Evolutionary conservation across 768 basidiomycete species (phyloP), one percentile per base, ranked within the genome.

Genomic region (Mycena latifolia): DNA sequence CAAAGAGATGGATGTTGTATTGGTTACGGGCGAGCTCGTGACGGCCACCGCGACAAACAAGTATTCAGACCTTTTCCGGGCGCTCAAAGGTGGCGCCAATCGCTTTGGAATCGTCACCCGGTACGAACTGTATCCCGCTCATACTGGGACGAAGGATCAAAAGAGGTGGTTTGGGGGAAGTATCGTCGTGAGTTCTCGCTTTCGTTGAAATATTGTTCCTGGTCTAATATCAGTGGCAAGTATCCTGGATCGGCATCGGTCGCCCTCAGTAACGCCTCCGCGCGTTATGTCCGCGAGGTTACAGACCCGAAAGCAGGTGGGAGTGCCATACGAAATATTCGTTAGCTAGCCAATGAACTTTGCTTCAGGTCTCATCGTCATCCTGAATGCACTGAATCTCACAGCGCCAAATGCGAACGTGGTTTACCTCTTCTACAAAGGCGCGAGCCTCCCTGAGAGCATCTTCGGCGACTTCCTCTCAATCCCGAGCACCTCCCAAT

Each of bases 91-190:
- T 5, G 81, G 82, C 17, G 82, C 76, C 4, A 83, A 80, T 71
- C 75, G 82, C 15, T 83, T 82, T 65, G 82, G 81, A 1, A 82
- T 84, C 47, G 82, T 83, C 24, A 82, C 83, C 17, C 71, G 81
- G 28, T 83, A 81, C 57, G 79, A 79, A 43, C 74, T 84, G 11
- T 66, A 76, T 29, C 78, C 80, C 17, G 73, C 78, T 15, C 80
- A 79, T 55, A 79, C 78, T 8, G 83, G 81, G 5, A 78, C 77
- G 17, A 74, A 70, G 37, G 74, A 73, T 2, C 77, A 82, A n/a
- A n/a, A n/a, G n/a, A n/a, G n/a, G n/a, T n/a, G n/a, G n/a, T n/a
- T n/a, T n/a, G n/a, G n/a, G n/a, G 83, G 82, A 0, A 50, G 75
- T 6, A 74, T 82, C 33, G 63, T 77, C 33, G n/a, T n/a, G 83